Conservation (phyloP, 305 asterid genomes). For the Vinca major region DNA sequence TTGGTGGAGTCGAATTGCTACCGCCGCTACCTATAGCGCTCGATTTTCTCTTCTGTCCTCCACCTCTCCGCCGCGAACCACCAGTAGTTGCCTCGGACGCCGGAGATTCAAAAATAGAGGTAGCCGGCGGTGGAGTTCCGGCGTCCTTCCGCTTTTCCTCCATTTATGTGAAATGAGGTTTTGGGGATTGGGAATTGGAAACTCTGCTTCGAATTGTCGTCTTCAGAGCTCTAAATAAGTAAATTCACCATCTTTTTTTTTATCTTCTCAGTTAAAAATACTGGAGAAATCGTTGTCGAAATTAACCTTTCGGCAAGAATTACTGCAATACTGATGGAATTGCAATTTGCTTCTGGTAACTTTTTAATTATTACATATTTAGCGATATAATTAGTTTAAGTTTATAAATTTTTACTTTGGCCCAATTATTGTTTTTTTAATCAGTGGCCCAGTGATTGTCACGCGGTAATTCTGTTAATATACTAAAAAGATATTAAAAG, state of each 20-base stretch:
- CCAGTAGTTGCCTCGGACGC: slow-evolving; percentile 41
- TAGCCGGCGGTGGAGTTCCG: slow-evolving; percentile 49
- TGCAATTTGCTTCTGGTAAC: no score
- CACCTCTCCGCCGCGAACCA: slow-evolving; percentile 75
- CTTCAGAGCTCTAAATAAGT: not conserved
- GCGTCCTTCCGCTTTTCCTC: slow-evolving; percentile 67
- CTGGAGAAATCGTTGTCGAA: not conserved
- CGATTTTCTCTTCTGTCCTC: slow-evolving; percentile 71
- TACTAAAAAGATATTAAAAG: no score
- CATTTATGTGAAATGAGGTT: slow-evolving; percentile 26
- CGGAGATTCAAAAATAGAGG: slow-evolving; percentile 26
- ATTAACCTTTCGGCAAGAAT: not conserved
- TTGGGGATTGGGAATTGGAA: not conserved
- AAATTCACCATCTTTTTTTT: not conserved
- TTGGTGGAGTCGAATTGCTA: slow-evolving; percentile 43
- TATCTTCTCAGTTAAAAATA: not conserved
- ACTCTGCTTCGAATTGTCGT: slow-evolving; percentile 10
- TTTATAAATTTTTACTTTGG: no score
- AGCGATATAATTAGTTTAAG: no score
- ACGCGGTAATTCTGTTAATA: no score
- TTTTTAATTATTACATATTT: no score
- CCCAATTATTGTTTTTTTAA: no score
- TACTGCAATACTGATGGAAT: no score
- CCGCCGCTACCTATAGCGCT: slow-evolving; percentile 48
- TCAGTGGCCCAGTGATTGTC: no score